Evolutionary conservation across 306 rosid genomes (phyloP), one percentile per base, ranked within the genome.

Genomic region (Prinsepia uniflora): DNA sequence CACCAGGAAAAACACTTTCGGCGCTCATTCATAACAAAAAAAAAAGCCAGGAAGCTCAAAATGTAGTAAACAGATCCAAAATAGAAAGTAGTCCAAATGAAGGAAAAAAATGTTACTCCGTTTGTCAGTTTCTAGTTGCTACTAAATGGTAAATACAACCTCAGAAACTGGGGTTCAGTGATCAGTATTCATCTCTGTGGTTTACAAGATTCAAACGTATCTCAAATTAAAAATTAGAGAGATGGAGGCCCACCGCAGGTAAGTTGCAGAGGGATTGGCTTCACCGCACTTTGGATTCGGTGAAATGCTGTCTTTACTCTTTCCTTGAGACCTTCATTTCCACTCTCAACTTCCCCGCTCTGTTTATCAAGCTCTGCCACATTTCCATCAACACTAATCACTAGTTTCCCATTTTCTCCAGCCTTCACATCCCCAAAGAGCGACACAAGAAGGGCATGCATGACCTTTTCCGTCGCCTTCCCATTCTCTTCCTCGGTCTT

Each of bases 271-370:
- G 96, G 94, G 78, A 93, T 90, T 0, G 94, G 98, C 82, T 84
- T 88, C 62, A 93, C 86, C 6, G 96, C 90, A 73, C 80, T 73
- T 70, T 86, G 90, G 76, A 93, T 90, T 14, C 96, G 93, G 39
- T 63, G 73, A 46, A 90, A 90, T 30, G 98, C 92, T 0, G 89
- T 78, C 66, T 79, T 83, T 11, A 93, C 96, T 83, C 92, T 88
- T 77, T 90, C 94, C 78, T 84, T 90, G 15, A 93, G 91, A 74
- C 90, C 97, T 76, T 93, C 98, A 70, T 93, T 90, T 76, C 88
- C 90, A 78, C 97, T 84, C 75, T 83, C 92, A 42, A 90, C 96
- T 2, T 85, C 96, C 76, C 97, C 97, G n/a, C 81, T 90, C 63
- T 81, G 86, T 79, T 88, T 93, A 75, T 93, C 86, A 42, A 93